These are phyloP conservation scores for Apiospora aurea DNA, from an alignment of 2,329 filamentous ascomycete genomes.

Conservation along the genomic window DNA sequence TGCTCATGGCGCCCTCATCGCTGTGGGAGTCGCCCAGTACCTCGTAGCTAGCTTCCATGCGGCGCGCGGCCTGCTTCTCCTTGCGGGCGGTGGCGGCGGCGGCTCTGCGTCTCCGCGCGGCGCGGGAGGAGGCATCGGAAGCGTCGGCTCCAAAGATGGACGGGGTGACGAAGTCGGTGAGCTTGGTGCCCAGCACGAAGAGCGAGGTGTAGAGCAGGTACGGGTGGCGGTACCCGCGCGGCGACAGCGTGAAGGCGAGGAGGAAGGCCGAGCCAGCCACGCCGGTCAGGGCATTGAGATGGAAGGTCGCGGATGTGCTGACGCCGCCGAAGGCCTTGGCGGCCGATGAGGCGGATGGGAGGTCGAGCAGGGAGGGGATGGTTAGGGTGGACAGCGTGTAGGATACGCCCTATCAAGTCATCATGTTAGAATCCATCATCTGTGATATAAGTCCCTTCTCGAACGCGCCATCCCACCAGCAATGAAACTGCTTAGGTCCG, in stretches of 20 bases:
- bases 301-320: slow-evolving; percentile 66
- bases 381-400: slow-evolving; percentile 82
- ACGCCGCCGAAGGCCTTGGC: slow-evolving; percentile 75
- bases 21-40: slow-evolving; percentile 60
- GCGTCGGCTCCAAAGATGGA: slow-evolving; percentile 45
- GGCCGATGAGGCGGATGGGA: slow-evolving; percentile 77
- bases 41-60: slow-evolving; percentile 77
- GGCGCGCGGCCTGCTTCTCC: slow-evolving; percentile 45
- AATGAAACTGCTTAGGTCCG: neutral
- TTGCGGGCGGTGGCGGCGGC: slow-evolving; percentile 38
- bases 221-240: slow-evolving; percentile 78
- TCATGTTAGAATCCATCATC: slow-evolving; percentile 20
- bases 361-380: slow-evolving; percentile 79
- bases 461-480: neutral
- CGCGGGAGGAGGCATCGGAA: slow-evolving; percentile 36
- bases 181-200: slow-evolving; percentile 68
- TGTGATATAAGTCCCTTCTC: neutral
- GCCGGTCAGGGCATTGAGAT: slow-evolving; percentile 71
- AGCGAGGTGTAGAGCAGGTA: slow-evolving; percentile 88
- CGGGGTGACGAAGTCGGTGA: slow-evolving; percentile 58
- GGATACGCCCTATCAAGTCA: slow-evolving; percentile 75
- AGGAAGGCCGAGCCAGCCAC: slow-evolving; percentile 76
- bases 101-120: slow-evolving; percentile 38
- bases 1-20: slow-evolving; percentile 54
- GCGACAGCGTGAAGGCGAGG: slow-evolving; percentile 80